phyloP scores from a whole-genome alignment of 1,284 basidiomycete genomes.

The Volvariella surrecta region DNA sequence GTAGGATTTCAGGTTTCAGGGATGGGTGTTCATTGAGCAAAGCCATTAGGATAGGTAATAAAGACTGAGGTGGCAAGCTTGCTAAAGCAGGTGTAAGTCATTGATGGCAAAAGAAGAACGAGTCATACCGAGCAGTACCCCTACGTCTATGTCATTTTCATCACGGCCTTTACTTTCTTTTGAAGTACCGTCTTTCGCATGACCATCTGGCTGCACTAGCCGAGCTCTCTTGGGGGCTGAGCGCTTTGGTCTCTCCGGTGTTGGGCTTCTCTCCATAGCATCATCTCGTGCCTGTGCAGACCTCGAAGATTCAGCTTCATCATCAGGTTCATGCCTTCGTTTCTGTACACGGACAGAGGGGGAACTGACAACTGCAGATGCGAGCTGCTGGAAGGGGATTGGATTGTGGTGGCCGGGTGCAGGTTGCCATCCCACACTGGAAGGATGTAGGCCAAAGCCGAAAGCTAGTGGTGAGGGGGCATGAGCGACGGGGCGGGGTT shows the following conservation, averaged over 20 bases:
- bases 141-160: slow-evolving; percentile 64
- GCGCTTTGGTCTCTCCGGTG: slow-evolving; percentile 65
- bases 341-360: slow-evolving; percentile 39
- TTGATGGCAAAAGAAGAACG: slow-evolving; percentile 7
- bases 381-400: slow-evolving; percentile 43
- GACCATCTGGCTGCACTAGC: slow-evolving; percentile 26
- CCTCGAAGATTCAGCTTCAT: slow-evolving; percentile 28
- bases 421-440: slow-evolving; percentile 26
- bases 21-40: slow-evolving; percentile 56
- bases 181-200: slow-evolving; percentile 28
- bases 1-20: slow-evolving; percentile 58
- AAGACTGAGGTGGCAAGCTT: slow-evolving; percentile 62
- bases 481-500: slow-evolving; percentile 50
- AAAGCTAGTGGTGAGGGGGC: slow-evolving; percentile 61
- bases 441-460: slow-evolving; percentile 53
- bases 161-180: slow-evolving; percentile 41
- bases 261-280: slow-evolving; percentile 75
- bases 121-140: slow-evolving; percentile 64
- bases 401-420: slow-evolving; percentile 36
- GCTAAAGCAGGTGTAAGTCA: slow-evolving; percentile 29
- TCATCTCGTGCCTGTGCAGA: slow-evolving; percentile 37
- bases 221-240: slow-evolving; percentile 59
- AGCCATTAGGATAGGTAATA: slow-evolving; percentile 62
- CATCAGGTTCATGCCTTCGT: slow-evolving; percentile 54
- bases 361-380: slow-evolving; percentile 28